Percentiles rank a stretch among this genome's conserved stretches.
These are phyloP conservation scores for Penicillium roqueforti DNA, from an alignment of 495 filamentous ascomycete genomes.

Conservation along the genomic window DNA sequence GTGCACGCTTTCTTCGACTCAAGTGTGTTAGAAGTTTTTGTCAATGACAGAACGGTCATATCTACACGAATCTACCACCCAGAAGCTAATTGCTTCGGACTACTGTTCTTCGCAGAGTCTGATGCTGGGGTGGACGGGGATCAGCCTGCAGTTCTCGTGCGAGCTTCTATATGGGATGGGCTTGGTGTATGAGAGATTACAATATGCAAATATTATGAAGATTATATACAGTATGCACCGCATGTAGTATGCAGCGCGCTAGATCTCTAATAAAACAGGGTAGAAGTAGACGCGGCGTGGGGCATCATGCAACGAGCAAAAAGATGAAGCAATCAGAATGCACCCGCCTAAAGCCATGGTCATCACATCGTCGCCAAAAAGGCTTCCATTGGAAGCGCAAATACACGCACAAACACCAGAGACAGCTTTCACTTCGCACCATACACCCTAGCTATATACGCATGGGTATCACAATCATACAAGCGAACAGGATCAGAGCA, in stretches of 20 bases:
- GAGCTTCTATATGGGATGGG: conserved; percentile 32
- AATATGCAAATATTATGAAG: neutral
- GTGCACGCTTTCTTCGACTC: conserved; percentile 36
- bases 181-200: conserved; percentile 12
- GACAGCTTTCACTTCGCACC: conserved; percentile 7
- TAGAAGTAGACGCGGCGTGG: neutral
- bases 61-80: conserved; percentile 34
- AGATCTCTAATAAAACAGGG: conserved; percentile 8
- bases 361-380: conserved; percentile 22
- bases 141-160: conserved; percentile 15
- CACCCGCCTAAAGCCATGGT: conserved; percentile 15
- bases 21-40: conserved; percentile 40
- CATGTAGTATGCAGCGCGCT: neutral
- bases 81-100: conserved; percentile 11
- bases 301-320: conserved; percentile 12
- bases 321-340: conserved; percentile 13
- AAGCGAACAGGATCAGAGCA: conserved; percentile 4
- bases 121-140: neutral
- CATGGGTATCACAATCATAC: conserved; percentile 30
- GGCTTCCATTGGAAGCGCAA: neutral
- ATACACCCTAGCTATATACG: conserved; percentile 29
- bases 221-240: conserved; percentile 1
- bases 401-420: conserved; percentile 10
- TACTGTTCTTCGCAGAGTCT: conserved; percentile 30
- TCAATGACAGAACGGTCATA: conserved; percentile 37